Percentiles rank a stretch among this genome's conserved stretches.
These are phyloP conservation scores for Rhizopogon sp. DNA, from an alignment of 768 basidiomycete species.

Conservation along the genomic window DNA sequence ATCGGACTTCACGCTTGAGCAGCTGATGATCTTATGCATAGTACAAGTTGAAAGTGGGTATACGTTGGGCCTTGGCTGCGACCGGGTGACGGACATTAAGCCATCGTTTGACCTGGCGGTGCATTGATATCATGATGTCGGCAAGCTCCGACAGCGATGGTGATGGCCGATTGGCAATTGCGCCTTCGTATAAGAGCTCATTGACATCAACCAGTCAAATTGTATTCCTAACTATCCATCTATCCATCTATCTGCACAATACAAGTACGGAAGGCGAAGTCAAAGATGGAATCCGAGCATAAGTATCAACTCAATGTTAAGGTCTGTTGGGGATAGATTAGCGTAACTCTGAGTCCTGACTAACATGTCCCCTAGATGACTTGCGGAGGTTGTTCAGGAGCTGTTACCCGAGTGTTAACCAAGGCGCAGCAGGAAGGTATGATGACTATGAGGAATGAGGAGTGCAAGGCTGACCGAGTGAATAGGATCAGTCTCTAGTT, in stretches of 20 bases:
- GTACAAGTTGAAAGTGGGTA: neutral
- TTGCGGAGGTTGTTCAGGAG: constrained; percentile 82
- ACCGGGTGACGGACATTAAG: no score
- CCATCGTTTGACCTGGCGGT: neutral
- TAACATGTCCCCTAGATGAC: constrained; percentile 58
- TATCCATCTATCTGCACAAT: neutral
- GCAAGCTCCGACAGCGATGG: constrained; percentile 6
- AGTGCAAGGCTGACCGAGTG: neutral
- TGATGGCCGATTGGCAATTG: neutral
- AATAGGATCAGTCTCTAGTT: constrained; percentile 28
- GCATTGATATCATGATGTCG: constrained; percentile 11
- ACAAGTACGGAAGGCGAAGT: neutral
- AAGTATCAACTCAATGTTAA: constrained; percentile 80
- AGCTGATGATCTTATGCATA: constrained; percentile 1
- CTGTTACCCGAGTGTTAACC: constrained; percentile 67
- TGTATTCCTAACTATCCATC: neutral
- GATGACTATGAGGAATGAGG: constrained; percentile 2
- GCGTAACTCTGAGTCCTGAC: neutral
- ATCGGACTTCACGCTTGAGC: constrained; percentile 14
- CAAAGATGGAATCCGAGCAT: constrained; percentile 5
- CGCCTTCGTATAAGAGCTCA: constrained; percentile 1
- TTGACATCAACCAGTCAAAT: neutral
- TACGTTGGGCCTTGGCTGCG: neutral
- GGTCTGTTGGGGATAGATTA: constrained; percentile 33
- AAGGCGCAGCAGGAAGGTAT: constrained; percentile 49